These are phyloP conservation scores for Sporobolomyces pararoseus DNA, from an alignment of 768 basidiomycete species.

Conservation along the genomic window DNA sequence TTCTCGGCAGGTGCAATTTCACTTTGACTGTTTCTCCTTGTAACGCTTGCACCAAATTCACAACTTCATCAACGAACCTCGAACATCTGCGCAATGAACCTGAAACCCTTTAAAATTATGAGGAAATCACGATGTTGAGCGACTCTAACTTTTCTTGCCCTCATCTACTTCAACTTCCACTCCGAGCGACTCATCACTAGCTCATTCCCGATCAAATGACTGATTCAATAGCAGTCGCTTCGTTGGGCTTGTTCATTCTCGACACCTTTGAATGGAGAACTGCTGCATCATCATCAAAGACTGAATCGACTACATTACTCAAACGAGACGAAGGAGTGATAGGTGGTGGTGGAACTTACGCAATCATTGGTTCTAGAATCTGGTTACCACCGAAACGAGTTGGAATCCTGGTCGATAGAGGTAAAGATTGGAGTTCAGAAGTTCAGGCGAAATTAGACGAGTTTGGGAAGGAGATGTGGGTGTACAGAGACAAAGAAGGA, in stretches of 20 bases:
- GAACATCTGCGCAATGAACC: too few species aligned
- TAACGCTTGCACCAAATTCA: too few species aligned
- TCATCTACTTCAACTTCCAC: too few species aligned
- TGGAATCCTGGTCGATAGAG: constrained; percentile 81
- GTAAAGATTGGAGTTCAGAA: constrained; percentile 61
- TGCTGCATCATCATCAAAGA: constrained; percentile 22
- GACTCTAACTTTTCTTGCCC: too few species aligned
- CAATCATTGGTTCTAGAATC: constrained; percentile 72
- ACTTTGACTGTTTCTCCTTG: too few species aligned
- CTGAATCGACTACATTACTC: neutral
- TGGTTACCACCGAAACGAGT: constrained; percentile 66
- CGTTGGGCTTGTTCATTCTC: constrained; percentile 84
- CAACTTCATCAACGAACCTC: too few species aligned
- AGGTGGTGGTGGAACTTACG: constrained; percentile 72
- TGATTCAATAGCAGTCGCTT: neutral
- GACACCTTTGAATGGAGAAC: constrained; percentile 65
- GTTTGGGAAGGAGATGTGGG: constrained; percentile 74
- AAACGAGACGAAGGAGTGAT: constrained; percentile 56
- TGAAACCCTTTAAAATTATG: too few species aligned
- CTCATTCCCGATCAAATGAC: too few species aligned
- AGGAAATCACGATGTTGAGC: too few species aligned
- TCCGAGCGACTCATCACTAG: too few species aligned
- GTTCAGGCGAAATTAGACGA: constrained; percentile 59
- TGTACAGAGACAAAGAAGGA: constrained; percentile 61
- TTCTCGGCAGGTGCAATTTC: too few species aligned